Evolutionary conservation across 192 early-diverging fungal genomes (phyloP), one percentile per base, ranked within the genome.

Genomic region (Coemansia aciculifera): DNA sequence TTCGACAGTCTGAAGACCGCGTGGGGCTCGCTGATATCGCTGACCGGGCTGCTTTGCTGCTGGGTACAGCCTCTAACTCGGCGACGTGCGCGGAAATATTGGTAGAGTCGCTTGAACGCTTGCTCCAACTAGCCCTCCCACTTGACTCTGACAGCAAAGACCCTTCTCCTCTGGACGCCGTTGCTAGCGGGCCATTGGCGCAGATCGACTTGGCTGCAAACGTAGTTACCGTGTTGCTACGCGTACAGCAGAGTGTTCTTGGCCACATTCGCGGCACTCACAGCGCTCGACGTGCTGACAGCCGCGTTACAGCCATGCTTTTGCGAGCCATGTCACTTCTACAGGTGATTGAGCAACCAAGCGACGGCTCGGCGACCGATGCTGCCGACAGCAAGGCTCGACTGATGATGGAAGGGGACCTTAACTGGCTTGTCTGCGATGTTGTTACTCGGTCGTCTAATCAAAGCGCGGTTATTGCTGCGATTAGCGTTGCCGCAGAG

Each of bases 111-210:
- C 42, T 65, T 11, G 79, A 82, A 61, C 71, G 72, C 1, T 52
- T 77, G 4, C 38, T 82, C 6, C 65, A 74, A 4, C 64, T 82
- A 11, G 75, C 79, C 1, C 38, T 79, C 36, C 69, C 69, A 5
- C 42, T 69, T n/a, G 46, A 60, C 34, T 39, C 63, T 9, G 32
- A 24, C 21, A 54, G 37, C 21, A 68, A 59, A 24, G 39, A 40
- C 5, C 61, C 39, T 19, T 29, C 59, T 68, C 67, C 59, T 49
- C 36, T 59, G 3, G 52, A 64, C 32, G 32, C 54, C 21, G 66
- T 59, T 21, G 64, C 59, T 6, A 29, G 57, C 17, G 69, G 24
- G 11, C 49, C 51, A 13, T 40, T 62, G 13, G 24, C 54, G 0
- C 66, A 70, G 31, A 59, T 73, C 12, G 68, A 81, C 36, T 61